Conservation (phyloP, 2,329 filamentous ascomycete genomes). For the Claviceps sp. region DNA sequence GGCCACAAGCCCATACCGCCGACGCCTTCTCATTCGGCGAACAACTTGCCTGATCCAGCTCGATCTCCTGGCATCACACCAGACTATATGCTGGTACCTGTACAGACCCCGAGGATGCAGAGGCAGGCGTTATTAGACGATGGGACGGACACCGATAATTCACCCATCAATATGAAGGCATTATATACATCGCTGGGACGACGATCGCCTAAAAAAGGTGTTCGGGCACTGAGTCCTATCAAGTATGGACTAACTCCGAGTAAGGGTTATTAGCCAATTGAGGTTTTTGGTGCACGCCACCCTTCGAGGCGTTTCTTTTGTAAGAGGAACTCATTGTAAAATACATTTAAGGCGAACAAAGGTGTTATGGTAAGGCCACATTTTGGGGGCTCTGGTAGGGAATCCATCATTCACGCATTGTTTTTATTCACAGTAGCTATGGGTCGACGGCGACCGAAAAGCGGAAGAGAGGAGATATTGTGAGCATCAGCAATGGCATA, state of each 20-base stretch:
- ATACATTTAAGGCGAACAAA: background rate
- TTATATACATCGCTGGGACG: constrained; percentile 32
- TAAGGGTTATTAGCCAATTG: constrained; percentile 16
- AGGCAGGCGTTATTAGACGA: constrained; percentile 31
- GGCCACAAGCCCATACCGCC: constrained; percentile 1
- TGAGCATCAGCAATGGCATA: background rate
- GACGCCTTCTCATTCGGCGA: constrained; percentile 7
- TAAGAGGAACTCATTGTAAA: background rate
- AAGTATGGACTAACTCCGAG: constrained; percentile 28
- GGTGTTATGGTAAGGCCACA: background rate
- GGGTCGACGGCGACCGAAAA: background rate
- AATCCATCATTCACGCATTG: background rate
- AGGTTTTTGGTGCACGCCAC: background rate
- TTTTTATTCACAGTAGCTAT: background rate
- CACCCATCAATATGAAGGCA: constrained; percentile 29
- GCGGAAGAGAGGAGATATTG: background rate
- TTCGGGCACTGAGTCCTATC: constrained; percentile 33
- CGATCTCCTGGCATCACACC: constrained; percentile 21
- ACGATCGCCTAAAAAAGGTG: constrained; percentile 35
- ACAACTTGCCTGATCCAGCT: constrained; percentile 8
- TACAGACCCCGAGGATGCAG: constrained; percentile 33
- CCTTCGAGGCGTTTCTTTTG: background rate
- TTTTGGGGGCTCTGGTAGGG: background rate
- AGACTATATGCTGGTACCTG: constrained; percentile 36
- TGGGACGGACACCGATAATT: constrained; percentile 37